Base-by-base conservation (phyloP, 257 asterid species). In the Echites panduratus region DNA sequence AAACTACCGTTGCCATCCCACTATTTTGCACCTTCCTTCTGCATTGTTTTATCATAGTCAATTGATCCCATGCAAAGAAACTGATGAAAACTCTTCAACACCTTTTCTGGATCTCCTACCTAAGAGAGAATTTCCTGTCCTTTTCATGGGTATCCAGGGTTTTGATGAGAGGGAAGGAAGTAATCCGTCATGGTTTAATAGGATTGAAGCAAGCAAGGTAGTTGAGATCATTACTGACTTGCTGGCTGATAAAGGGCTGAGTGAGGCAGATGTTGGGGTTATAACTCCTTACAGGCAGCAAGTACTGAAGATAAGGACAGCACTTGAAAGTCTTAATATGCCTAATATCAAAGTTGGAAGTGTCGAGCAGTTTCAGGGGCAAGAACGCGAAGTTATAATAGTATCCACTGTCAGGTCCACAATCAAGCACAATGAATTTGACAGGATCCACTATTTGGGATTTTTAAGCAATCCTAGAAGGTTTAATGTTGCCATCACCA, bases 281-380 rank as follows among this genome's bases (percentile, higher is more conserved):
- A 95, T 95, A 70, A 90, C 98, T 66, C 98, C 99, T 70, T 95
- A 95, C 75, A 80, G 84, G 77, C 96, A 92, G 81, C 98, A 95
- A 84, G 99, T 92, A 26, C 80, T 74, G 54, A 95, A 95, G 74
- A 89, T 92, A 71, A 80, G 87, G 74, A 85, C 70, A 14, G 95
- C 89, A 24, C 88, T 95, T 19, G 95, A 89, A 79, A 70, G 76
- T 49, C 79, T 85, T 29, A 80, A 80, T 58, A 49, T 73, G 77
- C 58, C 45, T 19, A 73, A 80, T 68, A 66, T 90, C 47, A 89
- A 87, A 80, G 98, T 95, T 65, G 98, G 99, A 66, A 92, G 94
- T 56, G 99, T 95, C 1, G 98, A 95, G 80, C 99, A 92, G 81
- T 95, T 89, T 71, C 99, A 95, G 82, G 98, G 99, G 64, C 99